Base-by-base conservation (phyloP, 1,139 yeast genomes). In the Diutina neorugosa region DNA sequence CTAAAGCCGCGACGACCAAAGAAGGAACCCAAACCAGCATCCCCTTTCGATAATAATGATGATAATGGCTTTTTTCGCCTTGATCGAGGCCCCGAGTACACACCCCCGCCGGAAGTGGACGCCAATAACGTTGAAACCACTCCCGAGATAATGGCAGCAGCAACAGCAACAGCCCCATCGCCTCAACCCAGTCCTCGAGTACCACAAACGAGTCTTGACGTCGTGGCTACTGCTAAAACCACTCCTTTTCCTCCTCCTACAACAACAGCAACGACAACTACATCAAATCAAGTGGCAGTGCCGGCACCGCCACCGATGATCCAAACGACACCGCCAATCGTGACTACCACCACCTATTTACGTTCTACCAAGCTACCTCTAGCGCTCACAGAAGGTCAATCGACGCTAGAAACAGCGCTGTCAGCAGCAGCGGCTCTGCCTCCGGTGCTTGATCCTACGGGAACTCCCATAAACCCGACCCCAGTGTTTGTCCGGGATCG, bases 401-500 rank as follows among this genome's bases (percentile, higher is more conserved):
- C 37, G 37, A 14, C n/a, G 16, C n/a, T 31, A 6, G 37, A 11
- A 31, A n/a, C 37, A 9, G 37, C 37, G 37, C n/a, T 14, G 14
- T 4, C 37, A 16, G 50, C 50, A 4, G 50, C 50, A 7, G 40
- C 31, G 8, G 40, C 27, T 11, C 50, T 46, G 50, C 50, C 40
- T 6, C 40, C 23, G 23, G 50, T 46, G 21, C n/a, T 46, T 2
- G 40, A 25, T 4, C 18, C 20, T 1, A 8, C 14, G 43, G 43
- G 16, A n/a, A 14, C 37, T 5, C 37, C 37, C n/a, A 8, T 63
- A 19, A 64, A 63, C 18, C 56, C 63, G 4, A 58, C 62, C 14
- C 70, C 71, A 4, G 62, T 62, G 46, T 71, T 71, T 55, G 65
- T 69, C 25, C 70, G 69, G 52, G 76, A 71, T 54, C 62, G 74